Evolutionary conservation across 2,329 filamentous ascomycete genomes (phyloP), one percentile per base, ranked within the genome.

Genomic region (Aureobasidium sp.): DNA sequence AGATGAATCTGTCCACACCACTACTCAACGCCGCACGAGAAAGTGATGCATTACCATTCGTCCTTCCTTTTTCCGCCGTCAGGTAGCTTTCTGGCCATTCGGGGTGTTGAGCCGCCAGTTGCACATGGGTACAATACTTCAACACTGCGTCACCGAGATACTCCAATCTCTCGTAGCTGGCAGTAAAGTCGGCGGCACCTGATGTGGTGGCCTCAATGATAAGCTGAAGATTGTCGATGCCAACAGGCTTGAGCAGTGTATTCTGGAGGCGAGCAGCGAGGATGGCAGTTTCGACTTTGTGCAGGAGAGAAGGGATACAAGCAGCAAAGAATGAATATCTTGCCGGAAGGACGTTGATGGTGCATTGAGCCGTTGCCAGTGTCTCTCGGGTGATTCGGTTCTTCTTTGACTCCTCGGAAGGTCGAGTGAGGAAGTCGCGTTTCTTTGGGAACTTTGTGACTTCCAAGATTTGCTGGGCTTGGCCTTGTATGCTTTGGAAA

Each of bases 71-170:
- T 64, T 81, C 81, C 2, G 77, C 74, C 0, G 87, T 87, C 0
- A 97, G 79, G 64, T 87, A 87, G 0, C 89, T 87, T 73, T 97
- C 93, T 0, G 90, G 90, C 81, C 84, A 91, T 5, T 80, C 75
- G 0, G 83, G 82, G 64, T 91, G 74, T 36, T 79, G 70, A 20
- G 80, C 79, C 70, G 81, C 79, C 5, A 92, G 79, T 61, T 91
- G 87, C 1, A 90, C 72, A 0, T 86, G 84, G 0, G 88, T 81
- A 51, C 84, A 84, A 62, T 87, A 83, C 69, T 97, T 97, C 41
- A 97, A 79, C 1, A 96, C 79, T 0, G 85, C 86, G 69, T 97
- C 93, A 0, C 94, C 94, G 0, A 97, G 76, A 67, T 95, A 95
- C 71, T 97, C 94, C 0, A 96, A 77, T 2, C 88, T 80, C 68